Evolutionary conservation across 495 filamentous ascomycete genomes (phyloP).

Genomic region (Penicillium paradoxum): DNA sequence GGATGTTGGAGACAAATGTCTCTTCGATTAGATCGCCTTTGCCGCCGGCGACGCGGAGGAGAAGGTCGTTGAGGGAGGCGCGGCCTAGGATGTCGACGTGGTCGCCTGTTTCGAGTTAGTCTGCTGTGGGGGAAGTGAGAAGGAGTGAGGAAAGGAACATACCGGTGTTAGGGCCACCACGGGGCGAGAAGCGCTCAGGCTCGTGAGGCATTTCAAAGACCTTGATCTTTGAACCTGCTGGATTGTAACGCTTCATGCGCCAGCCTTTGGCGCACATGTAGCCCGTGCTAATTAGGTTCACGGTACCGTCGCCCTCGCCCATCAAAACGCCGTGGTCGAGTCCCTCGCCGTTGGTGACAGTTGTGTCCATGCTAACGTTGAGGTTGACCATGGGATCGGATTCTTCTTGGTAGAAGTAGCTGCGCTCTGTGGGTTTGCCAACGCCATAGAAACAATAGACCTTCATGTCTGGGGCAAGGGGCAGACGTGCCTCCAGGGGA

Average conservation of each 20-base stretch:
- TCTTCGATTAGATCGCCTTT: conserved; percentile 76
- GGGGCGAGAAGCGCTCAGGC: conserved; percentile 82
- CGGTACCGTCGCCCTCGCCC: conserved; percentile 94
- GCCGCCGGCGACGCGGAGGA: conserved; percentile 84
- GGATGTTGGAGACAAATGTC: conserved; percentile 71
- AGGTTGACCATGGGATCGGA: conserved; percentile 57
- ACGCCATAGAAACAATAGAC: conserved; percentile 98
- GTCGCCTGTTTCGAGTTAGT: conserved; percentile 52
- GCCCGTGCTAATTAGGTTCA: conserved; percentile 78
- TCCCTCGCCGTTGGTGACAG: conserved; percentile 54
- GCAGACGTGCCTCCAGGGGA: conserved; percentile 84
- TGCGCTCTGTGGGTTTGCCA: conserved; percentile 83
- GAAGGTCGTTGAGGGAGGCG: conserved; percentile 82
- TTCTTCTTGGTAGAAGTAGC: conserved; percentile 84
- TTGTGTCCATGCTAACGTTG: conserved; percentile 92
- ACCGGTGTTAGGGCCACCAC: conserved; percentile 92
- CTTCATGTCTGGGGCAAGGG: conserved; percentile 84
- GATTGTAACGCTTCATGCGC: conserved; percentile 88
- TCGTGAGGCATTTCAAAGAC: conserved; percentile 96
- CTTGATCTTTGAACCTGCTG: conserved; percentile 71
- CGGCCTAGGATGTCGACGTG: conserved; percentile 95
- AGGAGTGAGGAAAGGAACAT: conserved; percentile 9
- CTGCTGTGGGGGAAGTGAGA: not conserved
- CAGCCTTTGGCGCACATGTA: conserved; percentile 98
- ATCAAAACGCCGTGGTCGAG: conserved; percentile 85